Evolutionary conservation across 495 filamentous ascomycete genomes (phyloP).

Genomic region (Aspergillus heteromorphus): DNA sequence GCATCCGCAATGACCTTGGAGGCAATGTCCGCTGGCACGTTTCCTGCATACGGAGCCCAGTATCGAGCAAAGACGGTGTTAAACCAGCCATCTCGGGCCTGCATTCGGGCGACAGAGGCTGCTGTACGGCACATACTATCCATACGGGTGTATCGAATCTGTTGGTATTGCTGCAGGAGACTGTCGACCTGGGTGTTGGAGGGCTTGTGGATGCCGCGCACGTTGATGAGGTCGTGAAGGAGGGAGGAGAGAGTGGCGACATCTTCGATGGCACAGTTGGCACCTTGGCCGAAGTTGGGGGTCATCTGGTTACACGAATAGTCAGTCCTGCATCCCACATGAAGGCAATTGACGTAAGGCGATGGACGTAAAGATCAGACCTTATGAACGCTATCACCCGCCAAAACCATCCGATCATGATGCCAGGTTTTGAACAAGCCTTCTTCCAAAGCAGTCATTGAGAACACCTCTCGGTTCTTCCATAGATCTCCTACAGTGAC

Average conservation of each 20-base stretch:
- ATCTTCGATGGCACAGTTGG: constrained; percentile 26
- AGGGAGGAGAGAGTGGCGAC: constrained; percentile 17
- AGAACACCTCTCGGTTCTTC: constrained; percentile 11
- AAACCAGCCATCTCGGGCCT: constrained; percentile 12
- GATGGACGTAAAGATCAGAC: constrained; percentile 1
- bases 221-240: not conserved
- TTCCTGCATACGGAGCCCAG: constrained; percentile 6
- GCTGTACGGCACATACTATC: constrained; percentile 10
- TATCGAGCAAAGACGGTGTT: constrained; percentile 13
- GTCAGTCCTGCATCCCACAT: not conserved
- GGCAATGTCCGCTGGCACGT: constrained; percentile 15
- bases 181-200: not conserved
- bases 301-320: constrained; percentile 16
- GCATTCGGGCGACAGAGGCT: constrained; percentile 8
- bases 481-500: constrained; percentile 18
- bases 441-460: constrained; percentile 23
- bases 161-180: constrained; percentile 4
- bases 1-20: constrained; percentile 14
- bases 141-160: constrained; percentile 6
- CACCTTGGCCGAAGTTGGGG: constrained; percentile 26
- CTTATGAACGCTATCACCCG: constrained; percentile 29
- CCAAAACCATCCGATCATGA: constrained; percentile 17
- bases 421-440: constrained; percentile 18
- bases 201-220: not conserved
- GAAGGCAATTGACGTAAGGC: not conserved